Evolutionary conservation across 75 land plant genomes (phyloP), one percentile per base, ranked within the genome.

Genomic region (Isoetes taiwanensis): DNA sequence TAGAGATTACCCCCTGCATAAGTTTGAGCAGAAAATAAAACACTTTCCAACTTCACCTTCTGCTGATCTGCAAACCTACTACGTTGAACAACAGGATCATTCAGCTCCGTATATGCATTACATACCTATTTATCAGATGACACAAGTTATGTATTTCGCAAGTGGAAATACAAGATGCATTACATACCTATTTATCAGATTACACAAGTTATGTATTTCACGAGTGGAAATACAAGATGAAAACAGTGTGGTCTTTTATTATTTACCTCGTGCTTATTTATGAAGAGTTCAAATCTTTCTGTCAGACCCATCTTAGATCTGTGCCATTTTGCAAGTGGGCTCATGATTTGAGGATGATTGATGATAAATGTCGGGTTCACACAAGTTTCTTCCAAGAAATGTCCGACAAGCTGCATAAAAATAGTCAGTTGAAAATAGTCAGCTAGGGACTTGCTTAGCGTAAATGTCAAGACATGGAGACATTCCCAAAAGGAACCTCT

Each of bases 241-340:
- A n/a, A n/a, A n/a, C n/a, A n/a, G n/a, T n/a, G n/a, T n/a, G n/a
- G n/a, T n/a, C n/a, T n/a, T n/a, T n/a, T n/a, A n/a, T n/a, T n/a
- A n/a, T n/a, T n/a, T 66, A 86, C 97, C 72, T 90, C 97, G 61
- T 83, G 93, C 69, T 86, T 90, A 71, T 86, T 90, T 28, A 90
- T 54, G 39, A 90, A 90, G 52, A 90, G 65, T 63, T 90, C 97
- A 74, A 90, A 90, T 8, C 97, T 77, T 66, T 90, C 97, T 6
- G 97, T 90, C 26, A 86, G 57, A 16, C 81, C 85, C 10, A 82
- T 79, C 39, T 64, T 80, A 11, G 76, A 61, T 56, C 97, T 73
- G 43, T 90, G 97, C 80, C 82, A 86, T 68, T 90, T 90, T 25
- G 97, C 97, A 46, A 90, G 71, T 9, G 97, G 97, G 38, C 93